Evolutionary conservation across 495 filamentous ascomycete genomes (phyloP), one percentile per base, ranked within the genome.

Genomic region (Copromyces sp.): DNA sequence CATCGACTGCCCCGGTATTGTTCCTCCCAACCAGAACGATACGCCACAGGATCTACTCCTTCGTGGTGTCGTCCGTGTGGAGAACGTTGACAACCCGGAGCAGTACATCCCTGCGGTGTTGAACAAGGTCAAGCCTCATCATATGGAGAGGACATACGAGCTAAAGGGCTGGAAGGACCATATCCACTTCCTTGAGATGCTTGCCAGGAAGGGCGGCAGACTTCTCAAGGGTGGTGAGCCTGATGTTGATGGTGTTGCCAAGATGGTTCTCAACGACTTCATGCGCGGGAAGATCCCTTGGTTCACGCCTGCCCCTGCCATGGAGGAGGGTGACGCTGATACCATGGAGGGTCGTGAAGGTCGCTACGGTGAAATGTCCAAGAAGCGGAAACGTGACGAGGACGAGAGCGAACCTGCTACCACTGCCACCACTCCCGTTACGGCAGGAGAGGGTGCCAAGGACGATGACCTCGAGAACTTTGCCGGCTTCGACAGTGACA

Each of bases 1-100:
- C 70, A 98, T 98, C 75, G 95, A 98, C 78, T 98, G 95, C 77
- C 95, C 95, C 42, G 95, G 95, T 76, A 93, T 99, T 38, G 95
- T 98, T 9, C 95, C 95, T 9, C 94, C 95, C 3, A 95, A 90
- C 75, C 89, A 89, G 45, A 87, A 88, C 59, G 95, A 98, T 76
- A 92, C 90, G 0, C 90, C 92, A 59, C 87, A 93, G 78, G 95
- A 97, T 74, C 93, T 98, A 71, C 84, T 99, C n/a, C 88, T 99
- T 44, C 87, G 93, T 72, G 95, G 96, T 73, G 94, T 96, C 7
- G 93, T 97, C 65, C 86, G 96, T 72, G 93, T 98, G 4, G 96
- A 98, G 81, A 97, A 97, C 73, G 94, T 99, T 2, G 90, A 97
- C 69, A 92, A 98, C 75, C 95, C 95, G 0, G 93, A 95, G 76